Percentiles rank a stretch among this genome's conserved stretches.
Conservation (phyloP, 345 rosid genomes). For the Eucalyptus fibrosa region DNA sequence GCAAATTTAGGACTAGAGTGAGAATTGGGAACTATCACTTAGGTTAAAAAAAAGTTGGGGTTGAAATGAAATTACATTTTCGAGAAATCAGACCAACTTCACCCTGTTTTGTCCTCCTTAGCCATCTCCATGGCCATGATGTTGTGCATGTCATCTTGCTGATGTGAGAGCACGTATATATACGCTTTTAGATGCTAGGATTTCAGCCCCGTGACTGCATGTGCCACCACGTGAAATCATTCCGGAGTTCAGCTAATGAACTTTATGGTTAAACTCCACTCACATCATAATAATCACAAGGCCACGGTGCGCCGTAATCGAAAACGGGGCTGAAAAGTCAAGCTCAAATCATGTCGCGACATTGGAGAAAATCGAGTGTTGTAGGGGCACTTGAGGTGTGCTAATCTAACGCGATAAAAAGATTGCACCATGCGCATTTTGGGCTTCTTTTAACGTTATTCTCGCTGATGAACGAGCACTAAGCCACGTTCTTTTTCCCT, state of each 20-base stretch:
- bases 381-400: neutral
- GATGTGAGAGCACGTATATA: neutral
- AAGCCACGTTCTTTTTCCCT: neutral
- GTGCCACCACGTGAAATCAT: neutral
- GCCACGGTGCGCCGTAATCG: neutral
- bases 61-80: neutral
- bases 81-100: neutral
- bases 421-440: neutral
- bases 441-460: neutral
- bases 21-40: neutral
- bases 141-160: neutral
- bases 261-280: neutral
- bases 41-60: neutral
- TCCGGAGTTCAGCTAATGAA: neutral
- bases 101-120: neutral
- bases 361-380: neutral
- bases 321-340: neutral
- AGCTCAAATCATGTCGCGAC: neutral
- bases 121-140: neutral
- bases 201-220: neutral
- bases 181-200: neutral
- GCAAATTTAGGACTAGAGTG: neutral
- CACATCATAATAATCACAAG: neutral
- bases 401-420: neutral
- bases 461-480: neutral